Evolutionary conservation across 345 rosid genomes (phyloP).

Genomic region (Eucalyptus curtisii): DNA sequence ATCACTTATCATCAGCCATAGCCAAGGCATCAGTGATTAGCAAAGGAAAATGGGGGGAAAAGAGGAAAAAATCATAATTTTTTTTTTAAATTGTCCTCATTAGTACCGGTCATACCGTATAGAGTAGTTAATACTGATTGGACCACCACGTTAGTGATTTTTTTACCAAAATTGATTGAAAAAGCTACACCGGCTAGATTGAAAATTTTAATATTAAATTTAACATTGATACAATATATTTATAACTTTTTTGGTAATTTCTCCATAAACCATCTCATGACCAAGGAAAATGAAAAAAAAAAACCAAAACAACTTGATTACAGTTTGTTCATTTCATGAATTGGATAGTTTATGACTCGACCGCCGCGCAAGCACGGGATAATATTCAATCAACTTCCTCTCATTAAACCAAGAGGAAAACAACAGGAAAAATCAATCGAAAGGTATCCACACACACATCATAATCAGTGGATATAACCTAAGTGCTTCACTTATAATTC

Average conservation of each 20-base stretch:
- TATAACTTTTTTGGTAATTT: neutral
- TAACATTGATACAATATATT: neutral
- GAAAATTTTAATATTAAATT: neutral
- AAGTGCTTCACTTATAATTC: neutral
- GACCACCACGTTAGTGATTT: fast-evolving
- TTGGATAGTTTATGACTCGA: neutral
- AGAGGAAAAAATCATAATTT: neutral
- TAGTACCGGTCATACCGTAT: fast-evolving
- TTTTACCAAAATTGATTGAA: neutral
- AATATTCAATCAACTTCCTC: neutral
- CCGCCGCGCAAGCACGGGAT: neutral
- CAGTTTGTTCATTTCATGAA: neutral
- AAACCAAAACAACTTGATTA: neutral
- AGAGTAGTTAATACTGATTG: neutral
- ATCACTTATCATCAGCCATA: neutral
- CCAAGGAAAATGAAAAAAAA: neutral
- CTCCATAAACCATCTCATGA: neutral
- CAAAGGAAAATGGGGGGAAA: neutral
- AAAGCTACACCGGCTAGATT: neutral
- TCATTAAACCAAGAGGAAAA: neutral
- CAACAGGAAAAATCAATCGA: neutral
- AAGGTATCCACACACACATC: neutral
- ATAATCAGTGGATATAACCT: neutral
- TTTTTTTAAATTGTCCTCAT: too few relatives aligned
- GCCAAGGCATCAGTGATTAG: neutral